phyloP scores from a whole-genome alignment of 768 basidiomycete species.

The Phanerodontia chrysosporium region DNA sequence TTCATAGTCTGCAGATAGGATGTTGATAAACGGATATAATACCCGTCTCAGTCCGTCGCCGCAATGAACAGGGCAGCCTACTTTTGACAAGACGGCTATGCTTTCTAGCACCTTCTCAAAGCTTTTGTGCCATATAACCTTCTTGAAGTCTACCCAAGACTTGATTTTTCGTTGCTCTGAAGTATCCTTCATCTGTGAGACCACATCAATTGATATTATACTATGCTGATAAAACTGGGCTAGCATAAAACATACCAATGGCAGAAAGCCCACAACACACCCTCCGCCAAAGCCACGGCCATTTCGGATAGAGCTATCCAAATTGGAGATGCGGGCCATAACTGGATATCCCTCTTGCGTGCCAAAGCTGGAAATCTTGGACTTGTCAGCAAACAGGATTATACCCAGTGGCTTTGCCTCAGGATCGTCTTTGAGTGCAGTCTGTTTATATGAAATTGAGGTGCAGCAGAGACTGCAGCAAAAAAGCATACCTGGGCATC shows the following conservation, averaged over 20 bases:
- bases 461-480: too few species aligned
- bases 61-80: conserved; percentile 12
- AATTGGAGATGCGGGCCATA: conserved; percentile 16
- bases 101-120: conserved; percentile 15
- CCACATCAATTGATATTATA: not conserved
- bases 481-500: conserved; percentile 12
- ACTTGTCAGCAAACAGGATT: conserved; percentile 21
- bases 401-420: conserved; percentile 1
- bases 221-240: not conserved
- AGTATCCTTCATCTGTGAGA: conserved; percentile 9
- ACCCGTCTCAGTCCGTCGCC: not conserved
- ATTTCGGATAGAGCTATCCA: conserved; percentile 16
- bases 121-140: conserved; percentile 20
- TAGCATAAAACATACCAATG: conserved; percentile 18
- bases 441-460: not conserved
- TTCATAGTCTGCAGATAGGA: conserved; percentile 26
- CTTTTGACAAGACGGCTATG: conserved; percentile 9
- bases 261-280: conserved; percentile 22
- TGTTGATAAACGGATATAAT: conserved; percentile 20
- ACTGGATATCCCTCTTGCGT: conserved; percentile 19
- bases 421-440: too few species aligned
- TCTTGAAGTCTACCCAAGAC: conserved; percentile 16
- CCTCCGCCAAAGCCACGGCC: conserved; percentile 16
- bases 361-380: conserved; percentile 16
- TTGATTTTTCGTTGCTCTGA: conserved; percentile 3